Base-by-base conservation (phyloP, 257 asterid species). In the Solanum chilense region DNA sequence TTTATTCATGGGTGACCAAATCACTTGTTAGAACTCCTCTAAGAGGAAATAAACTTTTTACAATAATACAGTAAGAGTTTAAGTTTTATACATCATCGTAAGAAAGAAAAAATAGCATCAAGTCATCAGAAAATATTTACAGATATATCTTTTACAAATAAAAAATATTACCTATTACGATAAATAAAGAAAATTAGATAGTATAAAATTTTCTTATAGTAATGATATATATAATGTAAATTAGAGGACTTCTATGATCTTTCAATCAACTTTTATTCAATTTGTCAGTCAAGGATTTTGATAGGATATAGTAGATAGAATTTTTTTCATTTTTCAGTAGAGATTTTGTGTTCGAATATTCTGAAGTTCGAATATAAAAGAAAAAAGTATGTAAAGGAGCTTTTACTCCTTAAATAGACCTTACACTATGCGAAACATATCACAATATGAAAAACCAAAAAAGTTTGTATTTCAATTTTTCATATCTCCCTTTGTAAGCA, bases 1-100 rank as follows among this genome's bases (percentile, higher is more conserved):
- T 89, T 27, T 84, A 82, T 84, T 86, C 80, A 62, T 76, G 70
- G 84, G 74, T 21, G 37, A 87, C 86, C 81, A 88, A 89, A 89
- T 89, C 83, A 82, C 69, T 62, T 39, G 89, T 90, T 84, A 25
- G n/a, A 90, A 76, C 82, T 87, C 88, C 83, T 74, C 70, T 88
- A 82, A 27, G 37, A 85, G 87, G 89, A 85, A 91, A 44, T 20
- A 89, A 83, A 39, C 4, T 77, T 90, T 45, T 78, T 78, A 44
- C 6, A 70, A 31, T 70, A 68, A 27, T 7, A 47, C 5, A 47
- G 21, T 31, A 31, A 7, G 42, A 69, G n/a, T 70, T 70, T 31
- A 70, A 70, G 11, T 70, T 70, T 14, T 15, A 31, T 70, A 31
- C 13, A 31, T 70, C 13, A 20, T 27, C 21, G 15, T 64, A 11